Evolutionary conservation across 2,329 filamentous ascomycete genomes (phyloP), one percentile per base, ranked within the genome.

Genomic region (Colletotrichum noveboracense): DNA sequence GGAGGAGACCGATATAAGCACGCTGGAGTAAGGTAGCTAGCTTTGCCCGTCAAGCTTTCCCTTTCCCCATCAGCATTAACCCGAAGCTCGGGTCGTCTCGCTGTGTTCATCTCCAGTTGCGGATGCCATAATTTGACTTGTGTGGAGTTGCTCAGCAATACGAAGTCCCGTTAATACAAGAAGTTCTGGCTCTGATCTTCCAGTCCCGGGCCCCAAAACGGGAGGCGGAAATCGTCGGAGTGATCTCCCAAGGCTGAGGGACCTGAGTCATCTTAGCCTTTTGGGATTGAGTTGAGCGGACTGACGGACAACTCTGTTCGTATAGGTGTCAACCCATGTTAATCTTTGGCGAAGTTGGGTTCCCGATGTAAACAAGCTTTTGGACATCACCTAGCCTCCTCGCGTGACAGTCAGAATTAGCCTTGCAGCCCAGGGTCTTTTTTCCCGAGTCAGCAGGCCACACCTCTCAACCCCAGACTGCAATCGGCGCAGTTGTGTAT

Each of bases 1-100:
- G 13, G 94, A 94, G 82, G 92, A 95, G 81, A 95, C 95, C 6
- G 94, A 97, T 83, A 86, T 96, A 30, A 92, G 89, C 77, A 89
- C 90, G 5, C 81, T 93, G 83, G 90, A 91, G 78, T 86, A 52
- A 52, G 43, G 43, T 3, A 52, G 18, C n/a, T 52, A 80, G 80
- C 82, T 79, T 82, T 79, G 26, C 16, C 48, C 26, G 48, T 38
- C 34, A 55, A 69, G 28, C 62, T 28, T 52, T 66, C 32, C 6
- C 18, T 18, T 64, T 24, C 28, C 18, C 52, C 43, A 36, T 28
- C 38, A 60, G 28, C 14, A 21, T 58, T 32, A 52, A 24, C 38
- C 65, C 55, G 24, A 71, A 48, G 12, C 21, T 43, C 21, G 34
- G 26, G 56, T 43, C 21, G 34, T 43, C 67, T 62, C 34, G 26